These are phyloP conservation scores for Aureobasidium sp. DNA, from an alignment of 2,329 filamentous ascomycete genomes.

Conservation along the genomic window DNA sequence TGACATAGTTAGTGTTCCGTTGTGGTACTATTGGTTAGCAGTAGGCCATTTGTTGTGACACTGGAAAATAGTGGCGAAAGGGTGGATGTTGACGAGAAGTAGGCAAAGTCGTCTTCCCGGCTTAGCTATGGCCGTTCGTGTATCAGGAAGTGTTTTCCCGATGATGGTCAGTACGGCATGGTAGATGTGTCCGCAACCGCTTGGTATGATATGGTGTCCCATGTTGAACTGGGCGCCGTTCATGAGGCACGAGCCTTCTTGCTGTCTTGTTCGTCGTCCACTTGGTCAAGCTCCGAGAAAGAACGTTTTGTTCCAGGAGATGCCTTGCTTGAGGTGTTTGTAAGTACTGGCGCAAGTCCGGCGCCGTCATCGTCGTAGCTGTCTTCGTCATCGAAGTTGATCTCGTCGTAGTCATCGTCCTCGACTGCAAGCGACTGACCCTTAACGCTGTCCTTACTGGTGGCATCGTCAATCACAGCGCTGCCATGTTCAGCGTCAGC, in stretches of 20 bases:
- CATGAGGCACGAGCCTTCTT: conserved; percentile 18
- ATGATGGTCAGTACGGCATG: background rate
- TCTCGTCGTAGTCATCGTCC: conserved; percentile 19
- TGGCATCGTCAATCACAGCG: background rate
- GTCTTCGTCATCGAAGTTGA: conserved; percentile 20
- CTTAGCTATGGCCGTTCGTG: background rate
- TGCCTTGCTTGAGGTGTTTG: conserved; percentile 10
- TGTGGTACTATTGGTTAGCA: conserved; percentile 3
- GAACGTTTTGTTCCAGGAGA: conserved; percentile 1
- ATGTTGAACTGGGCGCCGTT: conserved; percentile 9
- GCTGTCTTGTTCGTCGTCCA: conserved; percentile 14
- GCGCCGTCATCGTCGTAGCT: conserved; percentile 19
- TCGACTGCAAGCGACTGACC: background rate
- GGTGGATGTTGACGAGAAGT: background rate
- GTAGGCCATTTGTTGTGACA: background rate
- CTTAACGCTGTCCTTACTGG: background rate
- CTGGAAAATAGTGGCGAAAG: conserved; percentile 1
- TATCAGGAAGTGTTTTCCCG: background rate
- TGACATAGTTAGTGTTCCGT: background rate
- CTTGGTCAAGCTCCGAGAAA: conserved; percentile 10
- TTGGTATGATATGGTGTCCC: background rate
- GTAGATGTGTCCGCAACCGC: background rate
- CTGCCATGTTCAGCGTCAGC: background rate
- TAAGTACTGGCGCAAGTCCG: background rate
- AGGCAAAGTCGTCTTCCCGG: background rate